Percentiles rank a stretch among this genome's conserved stretches.
Conservation (phyloP, 352 stramenopile genomes). For the Pythium utonaiense region DNA sequence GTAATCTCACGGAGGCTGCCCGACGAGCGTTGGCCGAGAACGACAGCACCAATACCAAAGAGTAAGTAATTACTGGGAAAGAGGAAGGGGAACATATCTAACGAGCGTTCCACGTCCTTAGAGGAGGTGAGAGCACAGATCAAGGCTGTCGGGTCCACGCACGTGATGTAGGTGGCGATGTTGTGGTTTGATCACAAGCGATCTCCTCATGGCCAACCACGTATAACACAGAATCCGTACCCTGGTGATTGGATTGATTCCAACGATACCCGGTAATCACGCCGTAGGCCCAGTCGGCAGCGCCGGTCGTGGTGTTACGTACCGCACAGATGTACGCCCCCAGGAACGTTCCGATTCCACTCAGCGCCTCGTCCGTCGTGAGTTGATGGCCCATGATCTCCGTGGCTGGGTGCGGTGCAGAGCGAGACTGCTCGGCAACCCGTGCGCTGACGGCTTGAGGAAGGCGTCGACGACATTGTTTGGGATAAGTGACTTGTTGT, state of each 20-base stretch:
- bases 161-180: neutral
- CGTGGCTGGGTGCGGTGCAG: neutral
- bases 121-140: no score
- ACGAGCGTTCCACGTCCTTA: no score
- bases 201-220: neutral
- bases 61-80: no score
- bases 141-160: no score
- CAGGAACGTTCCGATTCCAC: neutral
- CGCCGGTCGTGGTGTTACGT: neutral
- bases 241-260: neutral
- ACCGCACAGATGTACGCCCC: neutral
- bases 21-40: no score
- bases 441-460: neutral
- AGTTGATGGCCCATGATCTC: neutral
- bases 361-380: neutral
- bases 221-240: neutral
- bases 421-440: neutral
- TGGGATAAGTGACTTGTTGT: neutral
- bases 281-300: neutral
- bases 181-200: neutral
- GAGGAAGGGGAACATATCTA: no score
- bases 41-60: no score
- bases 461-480: neutral
- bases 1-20: no score
- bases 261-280: neutral